Base-by-base conservation (phyloP, 2,329 filamentous ascomycete species). In the Sarocladiaceae sp. region DNA sequence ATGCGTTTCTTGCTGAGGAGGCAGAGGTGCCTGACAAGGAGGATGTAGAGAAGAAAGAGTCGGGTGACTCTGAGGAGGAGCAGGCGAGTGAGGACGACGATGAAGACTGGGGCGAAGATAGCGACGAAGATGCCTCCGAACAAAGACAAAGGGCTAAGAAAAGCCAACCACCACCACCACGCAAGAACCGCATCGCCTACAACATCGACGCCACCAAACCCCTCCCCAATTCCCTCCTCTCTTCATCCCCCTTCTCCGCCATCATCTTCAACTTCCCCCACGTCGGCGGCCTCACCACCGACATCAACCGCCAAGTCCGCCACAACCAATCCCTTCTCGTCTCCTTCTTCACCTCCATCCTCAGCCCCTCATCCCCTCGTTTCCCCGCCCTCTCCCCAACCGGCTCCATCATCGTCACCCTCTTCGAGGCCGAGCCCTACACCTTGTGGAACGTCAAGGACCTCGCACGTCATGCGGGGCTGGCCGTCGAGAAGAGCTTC, bases 201-300 rank as follows among this genome's bases (percentile, higher is more conserved):
- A 65, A 65, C 44, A 68, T 89, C 50, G 85, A 90, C 63, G 86
- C 83, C 1, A 80, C 74, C 33, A 83, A 64, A 47, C 43, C 76
- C 53, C 73, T 84, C 58, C 69, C 69, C 21, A 60, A 69, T 24
- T 55, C 58, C n/a, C 73, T 72, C 55, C 51, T 55, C 49, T 60
- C 58, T 32, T 62, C 63, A 21, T 53, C 58, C 48, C 90, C 85
- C 73, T 43, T 32, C 40, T 82, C 95, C 62, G 76, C 80, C 46
- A 83, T 97, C 50, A 73, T 91, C 52, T 98, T 97, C 78, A 95
- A 96, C 72, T 98, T 98, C 64, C 93, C 93, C 27, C 93, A 98
- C 68, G 85, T 94, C 3, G 93, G 93, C 51, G 93, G 93, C 35
- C 83, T 94, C 56, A 85, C 80, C 51, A 97, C 85, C 54, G 90